A percentile compares a stretch with the other conserved stretches of the same genome.
phyloP scores from a whole-genome alignment of 345 rosid genomes.

The Dipteronia sinensis region DNA sequence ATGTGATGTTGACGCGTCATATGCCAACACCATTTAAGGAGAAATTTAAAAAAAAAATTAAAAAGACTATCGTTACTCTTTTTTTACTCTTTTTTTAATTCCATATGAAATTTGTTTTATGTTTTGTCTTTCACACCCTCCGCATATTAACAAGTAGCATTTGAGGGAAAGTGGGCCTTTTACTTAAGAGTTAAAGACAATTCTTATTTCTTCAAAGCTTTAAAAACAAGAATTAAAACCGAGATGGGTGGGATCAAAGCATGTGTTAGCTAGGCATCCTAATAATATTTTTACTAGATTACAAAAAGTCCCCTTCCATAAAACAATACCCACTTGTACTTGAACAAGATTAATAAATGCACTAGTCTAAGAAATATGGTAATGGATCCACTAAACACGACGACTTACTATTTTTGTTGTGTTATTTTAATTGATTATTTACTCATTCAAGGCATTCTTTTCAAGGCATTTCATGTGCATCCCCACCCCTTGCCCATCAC shows the following conservation, averaged over 20 bases:
- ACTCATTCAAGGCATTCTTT: not conserved
- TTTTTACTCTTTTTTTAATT: no score
- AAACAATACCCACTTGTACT: not conserved
- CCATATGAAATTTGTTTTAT: no score
- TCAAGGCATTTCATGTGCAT: constrained; percentile 25
- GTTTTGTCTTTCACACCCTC: no score
- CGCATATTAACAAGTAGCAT: no score
- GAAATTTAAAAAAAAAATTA: no score
- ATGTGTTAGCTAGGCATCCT: constrained; percentile 7
- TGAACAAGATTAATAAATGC: no score
- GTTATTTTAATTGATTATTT: not conserved
- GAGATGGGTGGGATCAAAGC: not conserved
- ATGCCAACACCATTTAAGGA: no score
- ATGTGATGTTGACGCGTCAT: no score
- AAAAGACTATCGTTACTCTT: no score
- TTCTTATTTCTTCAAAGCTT: not conserved
- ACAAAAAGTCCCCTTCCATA: not conserved
- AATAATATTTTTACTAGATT: not conserved
- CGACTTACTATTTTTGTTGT: not conserved
- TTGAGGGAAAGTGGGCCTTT: not conserved
- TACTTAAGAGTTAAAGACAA: not conserved
- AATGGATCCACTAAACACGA: constrained; percentile 10
- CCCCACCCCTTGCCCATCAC: not conserved
- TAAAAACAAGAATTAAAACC: not conserved
- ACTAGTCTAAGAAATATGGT: not conserved